Percentiles rank a stretch among this genome's conserved stretches.
These are phyloP conservation scores for Helicocarpus griseus DNA, from an alignment of 2,329 filamentous ascomycete species.

Conservation along the genomic window DNA sequence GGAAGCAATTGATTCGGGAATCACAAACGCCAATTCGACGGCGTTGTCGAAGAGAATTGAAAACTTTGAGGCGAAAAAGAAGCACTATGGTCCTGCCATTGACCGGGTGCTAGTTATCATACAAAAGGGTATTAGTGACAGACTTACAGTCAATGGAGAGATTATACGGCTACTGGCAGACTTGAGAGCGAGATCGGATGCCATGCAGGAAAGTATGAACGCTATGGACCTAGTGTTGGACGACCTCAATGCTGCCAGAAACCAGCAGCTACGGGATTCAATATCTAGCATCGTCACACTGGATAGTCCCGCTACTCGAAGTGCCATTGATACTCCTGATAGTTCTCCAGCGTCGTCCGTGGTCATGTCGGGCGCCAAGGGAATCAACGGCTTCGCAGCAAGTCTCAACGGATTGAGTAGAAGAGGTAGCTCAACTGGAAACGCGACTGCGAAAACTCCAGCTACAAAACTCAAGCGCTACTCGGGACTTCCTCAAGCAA, in stretches of 20 bases:
- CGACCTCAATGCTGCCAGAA: constrained; percentile 52
- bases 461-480: constrained; percentile 35
- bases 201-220: constrained; percentile 63
- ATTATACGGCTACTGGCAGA: constrained; percentile 79
- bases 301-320: constrained; percentile 62
- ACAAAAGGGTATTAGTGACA: constrained; percentile 86
- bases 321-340: constrained; percentile 60
- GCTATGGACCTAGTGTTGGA: constrained; percentile 68
- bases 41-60: constrained; percentile 74
- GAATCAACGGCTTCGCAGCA: constrained; percentile 39
- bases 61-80: constrained; percentile 89
- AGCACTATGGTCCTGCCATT: constrained; percentile 87
- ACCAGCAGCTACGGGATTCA: constrained; percentile 77
- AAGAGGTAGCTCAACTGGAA: constrained; percentile 37
- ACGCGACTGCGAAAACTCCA: constrained; percentile 29
- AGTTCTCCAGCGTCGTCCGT: constrained; percentile 62
- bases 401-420: constrained; percentile 34
- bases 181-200: constrained; percentile 71
- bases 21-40: constrained; percentile 62
- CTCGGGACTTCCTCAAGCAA: constrained; percentile 38
- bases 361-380: constrained; percentile 44
- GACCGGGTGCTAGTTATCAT: constrained; percentile 86
- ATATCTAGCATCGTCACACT: constrained; percentile 86
- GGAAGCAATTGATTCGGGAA: constrained; percentile 65
- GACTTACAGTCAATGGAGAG: constrained; percentile 94